These are phyloP conservation scores for Leonotis leonurus DNA, from an alignment of 257 asterid species.

Conservation along the genomic window DNA sequence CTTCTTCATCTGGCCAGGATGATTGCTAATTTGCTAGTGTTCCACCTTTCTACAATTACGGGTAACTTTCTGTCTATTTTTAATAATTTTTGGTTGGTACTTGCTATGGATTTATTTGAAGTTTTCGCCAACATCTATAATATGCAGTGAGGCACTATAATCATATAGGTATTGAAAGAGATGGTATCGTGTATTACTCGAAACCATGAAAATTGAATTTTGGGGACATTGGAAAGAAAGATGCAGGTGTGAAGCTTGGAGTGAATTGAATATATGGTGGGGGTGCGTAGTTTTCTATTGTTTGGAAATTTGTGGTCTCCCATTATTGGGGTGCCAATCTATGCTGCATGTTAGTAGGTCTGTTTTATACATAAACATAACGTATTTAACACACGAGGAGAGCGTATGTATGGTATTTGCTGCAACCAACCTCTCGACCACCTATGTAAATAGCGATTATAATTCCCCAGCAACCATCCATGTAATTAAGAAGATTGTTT, in stretches of 20 bases:
- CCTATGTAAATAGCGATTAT: not conserved
- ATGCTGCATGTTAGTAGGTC: no score
- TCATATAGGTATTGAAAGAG: not conserved
- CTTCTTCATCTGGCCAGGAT: conserved; percentile 45
- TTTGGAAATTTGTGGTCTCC: no score
- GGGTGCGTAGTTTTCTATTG: not conserved
- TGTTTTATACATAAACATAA: not conserved
- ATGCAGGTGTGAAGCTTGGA: not conserved
- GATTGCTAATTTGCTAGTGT: conserved; percentile 36
- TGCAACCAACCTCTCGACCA: not conserved
- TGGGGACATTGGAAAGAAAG: not conserved
- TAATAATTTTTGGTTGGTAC: no score
- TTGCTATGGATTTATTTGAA: no score
- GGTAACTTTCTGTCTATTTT: not conserved
- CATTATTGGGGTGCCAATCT: no score
- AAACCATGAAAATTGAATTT: not conserved
- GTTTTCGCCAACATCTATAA: not conserved
- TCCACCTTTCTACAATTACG: conserved; percentile 7
- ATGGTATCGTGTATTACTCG: not conserved
- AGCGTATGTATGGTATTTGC: not conserved
- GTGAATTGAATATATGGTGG: no score
- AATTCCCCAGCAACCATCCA: not conserved
- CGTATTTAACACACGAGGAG: not conserved
- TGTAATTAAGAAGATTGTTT: not conserved
- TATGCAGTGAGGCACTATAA: not conserved